Conservation (phyloP, 2,329 filamentous ascomycete species). For the Aureobasidium sp. region DNA sequence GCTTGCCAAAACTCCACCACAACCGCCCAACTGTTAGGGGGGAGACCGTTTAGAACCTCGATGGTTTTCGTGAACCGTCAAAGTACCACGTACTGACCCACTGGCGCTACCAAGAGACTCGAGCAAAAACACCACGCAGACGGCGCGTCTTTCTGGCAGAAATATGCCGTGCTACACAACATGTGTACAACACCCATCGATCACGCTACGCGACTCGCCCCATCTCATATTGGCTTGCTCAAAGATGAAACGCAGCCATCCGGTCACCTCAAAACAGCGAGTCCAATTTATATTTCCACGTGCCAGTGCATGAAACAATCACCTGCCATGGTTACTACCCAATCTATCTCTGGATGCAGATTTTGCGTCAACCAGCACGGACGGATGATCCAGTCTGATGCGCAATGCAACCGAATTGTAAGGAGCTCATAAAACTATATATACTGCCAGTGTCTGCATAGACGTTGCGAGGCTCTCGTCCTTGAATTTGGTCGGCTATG, state of each 20-base stretch:
- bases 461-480: background rate
- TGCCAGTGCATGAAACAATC: background rate
- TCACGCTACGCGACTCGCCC: constrained; percentile 10
- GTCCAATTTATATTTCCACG: constrained; percentile 5
- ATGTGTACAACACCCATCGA: background rate
- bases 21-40: constrained; percentile 4
- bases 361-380: background rate
- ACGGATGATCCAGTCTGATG: background rate
- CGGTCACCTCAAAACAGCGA: constrained; percentile 5
- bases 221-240: background rate
- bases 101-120: background rate
- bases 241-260: constrained; percentile 5
- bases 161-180: constrained; percentile 3
- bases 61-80: background rate
- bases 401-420: background rate
- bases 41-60: background rate
- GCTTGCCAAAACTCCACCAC: constrained; percentile 13
- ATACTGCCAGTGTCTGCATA: constrained; percentile 3
- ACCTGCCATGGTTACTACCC: constrained; percentile 8
- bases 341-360: constrained; percentile 5
- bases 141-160: background rate
- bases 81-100: background rate
- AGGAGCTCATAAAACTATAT: constrained; percentile 6
- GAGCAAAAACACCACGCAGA: background rate
- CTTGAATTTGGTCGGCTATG: background rate